Evolutionary conservation across 2,329 filamentous ascomycete species (phyloP).

Genomic region (Colletotrichum cuscutae): DNA sequence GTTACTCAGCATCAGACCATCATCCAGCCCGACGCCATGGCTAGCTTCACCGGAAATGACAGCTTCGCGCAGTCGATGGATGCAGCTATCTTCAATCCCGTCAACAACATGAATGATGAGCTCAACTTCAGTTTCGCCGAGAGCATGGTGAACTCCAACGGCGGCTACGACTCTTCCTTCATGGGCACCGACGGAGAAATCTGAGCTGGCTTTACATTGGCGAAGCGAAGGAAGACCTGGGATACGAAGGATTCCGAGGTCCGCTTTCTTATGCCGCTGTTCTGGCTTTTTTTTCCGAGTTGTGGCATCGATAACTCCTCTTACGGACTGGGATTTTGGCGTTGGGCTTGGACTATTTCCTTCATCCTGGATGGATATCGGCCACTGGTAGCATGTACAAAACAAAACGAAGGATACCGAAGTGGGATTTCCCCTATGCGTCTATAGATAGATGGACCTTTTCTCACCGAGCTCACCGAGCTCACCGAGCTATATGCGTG

Average conservation of each 20-base stretch:
- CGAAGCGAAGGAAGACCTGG: neutral
- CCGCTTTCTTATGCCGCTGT: neutral
- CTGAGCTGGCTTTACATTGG: constrained; percentile 35
- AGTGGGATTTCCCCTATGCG: constrained; percentile 1
- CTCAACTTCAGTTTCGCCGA: constrained; percentile 22
- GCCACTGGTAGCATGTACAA: constrained; percentile 18
- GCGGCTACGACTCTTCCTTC: constrained; percentile 36
- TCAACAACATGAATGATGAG: neutral
- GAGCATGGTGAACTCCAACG: constrained; percentile 1
- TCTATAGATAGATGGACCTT: constrained; percentile 15
- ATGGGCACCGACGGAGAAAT: constrained; percentile 49
- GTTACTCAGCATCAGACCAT: neutral
- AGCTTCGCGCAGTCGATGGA: constrained; percentile 18
- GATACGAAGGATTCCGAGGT: neutral
- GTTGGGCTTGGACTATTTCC: constrained; percentile 9
- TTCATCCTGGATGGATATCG: neutral
- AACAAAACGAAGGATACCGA: constrained; percentile 1
- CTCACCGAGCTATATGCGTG: constrained; percentile 12
- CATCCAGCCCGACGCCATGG: neutral
- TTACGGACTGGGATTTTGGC: constrained; percentile 1
- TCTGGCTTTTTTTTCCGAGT: neutral
- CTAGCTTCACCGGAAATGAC: neutral
- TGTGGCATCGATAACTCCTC: neutral
- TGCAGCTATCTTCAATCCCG: neutral
- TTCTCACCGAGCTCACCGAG: neutral